These are phyloP conservation scores for Selaginella tamariscina DNA, from an alignment of 75 land plant genomes.

Conservation along the genomic window DNA sequence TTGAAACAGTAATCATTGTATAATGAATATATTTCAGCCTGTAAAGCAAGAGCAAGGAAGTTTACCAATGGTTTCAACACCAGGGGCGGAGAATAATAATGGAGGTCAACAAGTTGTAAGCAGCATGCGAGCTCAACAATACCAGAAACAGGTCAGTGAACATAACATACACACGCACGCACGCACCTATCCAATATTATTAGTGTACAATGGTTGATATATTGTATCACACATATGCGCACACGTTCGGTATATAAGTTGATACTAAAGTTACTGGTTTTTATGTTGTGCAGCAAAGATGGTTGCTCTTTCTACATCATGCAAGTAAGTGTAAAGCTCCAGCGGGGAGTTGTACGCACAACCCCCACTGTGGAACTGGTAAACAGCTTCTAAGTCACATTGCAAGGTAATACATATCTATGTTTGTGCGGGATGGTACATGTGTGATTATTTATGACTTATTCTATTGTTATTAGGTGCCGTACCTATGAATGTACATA, in stretches of 20 bases:
- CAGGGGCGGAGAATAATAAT: neutral
- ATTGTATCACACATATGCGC: no score
- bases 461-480: no score
- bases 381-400: neutral
- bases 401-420: no score
- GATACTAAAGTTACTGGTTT: neutral
- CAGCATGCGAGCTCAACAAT: slow-evolving; percentile 1
- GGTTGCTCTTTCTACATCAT: neutral
- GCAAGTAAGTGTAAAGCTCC: neutral
- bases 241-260: no score
- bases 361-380: neutral
- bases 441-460: no score
- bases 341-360: neutral
- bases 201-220: no score
- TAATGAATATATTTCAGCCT: no score
- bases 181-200: no score
- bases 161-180: no score
- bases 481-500: neutral
- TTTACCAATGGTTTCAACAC: neutral
- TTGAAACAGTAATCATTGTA: no score
- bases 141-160: slow-evolving; percentile 12
- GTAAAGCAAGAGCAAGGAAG: neutral
- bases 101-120: neutral
- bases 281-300: neutral
- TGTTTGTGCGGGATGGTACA: no score